Base-by-base conservation (phyloP, 1,284 basidiomycete genomes). In the Malassezia pachydermatis region DNA sequence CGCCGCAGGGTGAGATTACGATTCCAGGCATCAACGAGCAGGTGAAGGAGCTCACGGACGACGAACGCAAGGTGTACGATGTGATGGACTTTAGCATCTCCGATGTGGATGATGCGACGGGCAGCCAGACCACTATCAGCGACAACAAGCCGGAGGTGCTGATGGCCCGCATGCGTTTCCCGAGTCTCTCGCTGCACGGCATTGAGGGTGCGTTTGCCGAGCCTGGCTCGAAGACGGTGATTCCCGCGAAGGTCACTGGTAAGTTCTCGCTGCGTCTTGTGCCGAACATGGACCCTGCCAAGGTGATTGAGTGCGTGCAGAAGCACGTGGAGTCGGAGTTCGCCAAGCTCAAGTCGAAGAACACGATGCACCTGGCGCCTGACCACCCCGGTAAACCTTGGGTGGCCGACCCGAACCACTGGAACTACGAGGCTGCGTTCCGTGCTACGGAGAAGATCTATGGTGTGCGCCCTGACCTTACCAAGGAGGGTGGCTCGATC, bases 401-500 rank as follows among this genome's bases (percentile, higher is more conserved):
- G 64, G 37, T 66, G 36, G 65, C 66, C 28, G 68, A 72, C 50
- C 68, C 69, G 13, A 69, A 70, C 55, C 90, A 98, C 76, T 95
- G 88, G 87, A 95, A 88, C 74, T 98, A 84, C 75, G 81, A 84
- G 65, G 92, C 94, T 2, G 92, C 89, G 1, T 83, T 81, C 70
- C 80, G 79, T 59, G 92, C 88, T 20, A 86, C 85, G 16, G 61
- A 88, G 80, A 77, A 78, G 7, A 77, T 94, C 11, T 94, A 89
- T 74, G 80, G 82, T 41, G 79, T 81, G 70, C 80, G 81, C 25
- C 89, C 89, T 2, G 87, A 94, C 71, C 78, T 88, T 65, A 92
- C 86, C 1, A 80, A 88, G 41, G 92, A 98, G 75, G 92, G 94
- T 50, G 89, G 92, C 2, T 92, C 87, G 1, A 95, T 96, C 61